Evolutionary conservation across 345 rosid species (phyloP), one percentile per base, ranked within the genome.

Genomic region (Erodium maritimum): DNA sequence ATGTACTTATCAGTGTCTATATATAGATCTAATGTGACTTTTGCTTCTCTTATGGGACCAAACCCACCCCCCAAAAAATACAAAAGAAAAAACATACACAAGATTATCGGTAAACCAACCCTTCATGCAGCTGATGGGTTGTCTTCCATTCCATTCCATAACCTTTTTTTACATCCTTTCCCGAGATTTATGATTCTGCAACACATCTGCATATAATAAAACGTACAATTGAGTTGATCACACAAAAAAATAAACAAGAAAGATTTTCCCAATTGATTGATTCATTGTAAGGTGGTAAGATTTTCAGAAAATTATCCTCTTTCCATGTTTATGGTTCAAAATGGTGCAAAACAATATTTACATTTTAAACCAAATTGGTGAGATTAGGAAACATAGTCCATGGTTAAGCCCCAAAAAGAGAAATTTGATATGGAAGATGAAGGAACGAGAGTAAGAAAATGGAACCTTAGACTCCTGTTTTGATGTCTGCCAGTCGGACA

Each of bases 1-100:
- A 62, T 62, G 58, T 62, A 62, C 65, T 54, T 50, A 52, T 29
- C 48, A 25, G 58, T 17, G 17, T 37, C 1, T 37, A 59, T n/a
- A n/a, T 50, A 23, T 50, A 60, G 22, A 56, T 22, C 58, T 42
- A 33, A n/a, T 53, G 54, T 50, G 54, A 62, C 33, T 17, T 19
- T 56, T n/a, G n/a, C n/a, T n/a, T n/a, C n/a, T n/a, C n/a, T n/a
- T n/a, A 2, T 34, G 51, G 59, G 42, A 23, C 51, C 58, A 54
- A 50, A 54, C 65, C 65, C 58, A 62, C 52, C 58, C 46, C 46
- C 46, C 46, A 6, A 54, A 21, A 29, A 17, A 62, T 21, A 62
- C 5, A 24, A 17, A n/a, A n/a, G n/a, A n/a, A n/a, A n/a, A n/a
- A 25, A 61, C 17, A 52, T 19, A 52, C 18, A 4, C 20, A 37